Evolutionary conservation across 352 stramenopile species (phyloP), one percentile per base, ranked within the genome.

Genomic region (Pythium aquatile): DNA sequence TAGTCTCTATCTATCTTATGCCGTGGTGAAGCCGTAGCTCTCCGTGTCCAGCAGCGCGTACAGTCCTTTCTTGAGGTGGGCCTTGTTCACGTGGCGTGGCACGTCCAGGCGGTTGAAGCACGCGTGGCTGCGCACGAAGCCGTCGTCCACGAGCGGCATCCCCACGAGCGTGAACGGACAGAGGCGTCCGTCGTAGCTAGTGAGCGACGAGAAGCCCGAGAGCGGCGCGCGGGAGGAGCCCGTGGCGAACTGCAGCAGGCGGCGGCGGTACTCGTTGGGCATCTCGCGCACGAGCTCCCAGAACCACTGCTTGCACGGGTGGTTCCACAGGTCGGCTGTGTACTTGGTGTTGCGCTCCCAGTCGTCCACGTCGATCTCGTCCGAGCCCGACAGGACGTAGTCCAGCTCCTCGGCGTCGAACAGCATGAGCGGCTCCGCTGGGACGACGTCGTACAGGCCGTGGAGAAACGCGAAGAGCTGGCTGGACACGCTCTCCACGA

Each of bases 341-440:
- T 82, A 73, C 32, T 76, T 69, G 10, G 96, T 98, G 68, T 98
- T 74, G 5, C 71, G 66, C 68, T 94, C 87, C 97, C 97, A 99
- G 77, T 99, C 97, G 13, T 93, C 83, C 39, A 99, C 94, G 53
- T 98, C 90, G 65, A 99, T 98, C 72, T 94, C 84, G 8, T 97
- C 93, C 40, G 98, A 83, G 16, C 97, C 97, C 55, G 94, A 99
- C 60, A 99, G 85, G 29, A 99, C 61, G 55, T 98, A 85, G 69
- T 99, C 97, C 8, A 99, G 80, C 76, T 99, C 96, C 76, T 99
- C 96, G 48, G 96, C 96, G 70, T 99, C 96, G 75, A 99, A 99
- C 2, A 98, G 76, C 53, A 97, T 89, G 32, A 99, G 68, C 49
- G 98, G 80, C n/a, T 96, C 80, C 35, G 93, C 87, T 3, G 97